These are phyloP conservation scores for Ceratobasidium sp. DNA, from an alignment of 1,284 basidiomycete genomes.

Conservation along the genomic window DNA sequence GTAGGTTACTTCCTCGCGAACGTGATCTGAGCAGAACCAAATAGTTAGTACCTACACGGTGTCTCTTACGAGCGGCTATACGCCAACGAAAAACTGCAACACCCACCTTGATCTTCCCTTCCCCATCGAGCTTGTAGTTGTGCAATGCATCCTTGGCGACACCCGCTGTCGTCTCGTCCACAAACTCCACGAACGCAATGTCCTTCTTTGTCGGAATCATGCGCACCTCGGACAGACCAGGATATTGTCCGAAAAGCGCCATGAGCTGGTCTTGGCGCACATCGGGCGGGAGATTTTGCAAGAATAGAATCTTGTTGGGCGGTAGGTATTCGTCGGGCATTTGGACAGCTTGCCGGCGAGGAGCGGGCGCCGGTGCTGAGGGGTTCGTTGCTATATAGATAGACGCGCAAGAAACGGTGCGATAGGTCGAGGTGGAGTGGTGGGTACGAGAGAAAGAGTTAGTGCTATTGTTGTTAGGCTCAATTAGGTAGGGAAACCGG, in stretches of 20 bases:
- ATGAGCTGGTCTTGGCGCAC: conserved; percentile 90
- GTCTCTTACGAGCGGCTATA: not conserved
- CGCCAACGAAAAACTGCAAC: not conserved
- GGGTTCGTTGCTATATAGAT: conserved; percentile 68
- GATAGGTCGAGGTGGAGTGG: not conserved
- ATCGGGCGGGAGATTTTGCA: conserved; percentile 93
- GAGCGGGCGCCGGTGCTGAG: conserved; percentile 67
- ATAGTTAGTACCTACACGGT: conserved; percentile 25
- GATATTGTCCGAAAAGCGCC: conserved; percentile 90
- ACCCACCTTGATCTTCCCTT: conserved; percentile 94
- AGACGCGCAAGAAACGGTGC: conserved; percentile 17
- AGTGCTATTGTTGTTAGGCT: not conserved
- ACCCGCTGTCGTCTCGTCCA: conserved; percentile 88
- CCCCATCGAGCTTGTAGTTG: conserved; percentile 95
- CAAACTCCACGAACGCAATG: conserved; percentile 95
- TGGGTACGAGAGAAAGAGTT: conserved; percentile 7
- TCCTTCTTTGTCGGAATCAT: conserved; percentile 95
- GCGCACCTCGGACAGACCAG: conserved; percentile 93
- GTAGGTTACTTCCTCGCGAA: conserved; percentile 65
- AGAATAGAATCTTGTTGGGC: conserved; percentile 98
- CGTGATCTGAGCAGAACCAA: conserved; percentile 60
- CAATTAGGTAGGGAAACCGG: not conserved
- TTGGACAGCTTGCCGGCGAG: conserved; percentile 84
- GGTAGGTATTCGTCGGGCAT: conserved; percentile 99
- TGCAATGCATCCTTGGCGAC: conserved; percentile 93